phyloP scores from a whole-genome alignment of 768 basidiomycete species.

The Leccinum sublutescens region DNA sequence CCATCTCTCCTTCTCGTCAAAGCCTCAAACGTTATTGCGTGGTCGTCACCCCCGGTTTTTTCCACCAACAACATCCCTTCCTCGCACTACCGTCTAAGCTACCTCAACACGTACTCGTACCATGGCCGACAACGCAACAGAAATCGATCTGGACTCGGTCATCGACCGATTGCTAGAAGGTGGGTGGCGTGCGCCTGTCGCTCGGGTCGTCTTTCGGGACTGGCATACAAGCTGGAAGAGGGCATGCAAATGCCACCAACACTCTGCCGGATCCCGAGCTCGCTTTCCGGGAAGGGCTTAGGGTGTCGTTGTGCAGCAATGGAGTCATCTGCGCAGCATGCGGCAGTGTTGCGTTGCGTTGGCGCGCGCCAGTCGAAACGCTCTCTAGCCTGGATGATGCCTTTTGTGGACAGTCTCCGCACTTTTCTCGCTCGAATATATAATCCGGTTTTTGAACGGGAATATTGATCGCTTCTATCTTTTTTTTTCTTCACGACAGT shows the following conservation, averaged over 20 bases:
- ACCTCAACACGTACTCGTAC: slow-evolving; percentile 17
- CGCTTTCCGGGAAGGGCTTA: slow-evolving; percentile 4
- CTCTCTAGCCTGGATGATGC: not conserved
- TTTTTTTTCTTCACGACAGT: slow-evolving; percentile 49
- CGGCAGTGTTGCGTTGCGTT: slow-evolving; percentile 15
- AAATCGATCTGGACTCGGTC: slow-evolving; percentile 99
- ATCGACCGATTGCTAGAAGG: slow-evolving; percentile 98
- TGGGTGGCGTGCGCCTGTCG: slow-evolving; percentile 46
- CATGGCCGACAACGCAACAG: slow-evolving; percentile 81
- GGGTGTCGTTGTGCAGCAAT: slow-evolving; percentile 5
- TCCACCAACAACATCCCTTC: slow-evolving; percentile 20
- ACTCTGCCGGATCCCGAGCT: not conserved
- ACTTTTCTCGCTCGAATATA: not conserved
- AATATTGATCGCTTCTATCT: slow-evolving; percentile 16
- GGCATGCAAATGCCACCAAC: not conserved
- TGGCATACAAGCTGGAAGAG: slow-evolving; percentile 3
- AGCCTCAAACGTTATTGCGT: slow-evolving; percentile 21
- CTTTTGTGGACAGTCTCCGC: not conserved
- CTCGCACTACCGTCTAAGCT: slow-evolving; percentile 19
- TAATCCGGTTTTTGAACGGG: slow-evolving; percentile 3
- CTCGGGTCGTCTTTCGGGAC: slow-evolving; percentile 20
- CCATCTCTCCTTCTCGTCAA: slow-evolving; percentile 13
- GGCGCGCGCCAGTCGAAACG: slow-evolving; percentile 10
- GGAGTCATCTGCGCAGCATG: slow-evolving; percentile 10
- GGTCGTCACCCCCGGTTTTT: slow-evolving; percentile 23